Percentiles rank a stretch among this genome's conserved stretches.
These are phyloP conservation scores for Trichophyton verrucosum DNA, from an alignment of 2,329 filamentous ascomycete species.

Conservation along the genomic window DNA sequence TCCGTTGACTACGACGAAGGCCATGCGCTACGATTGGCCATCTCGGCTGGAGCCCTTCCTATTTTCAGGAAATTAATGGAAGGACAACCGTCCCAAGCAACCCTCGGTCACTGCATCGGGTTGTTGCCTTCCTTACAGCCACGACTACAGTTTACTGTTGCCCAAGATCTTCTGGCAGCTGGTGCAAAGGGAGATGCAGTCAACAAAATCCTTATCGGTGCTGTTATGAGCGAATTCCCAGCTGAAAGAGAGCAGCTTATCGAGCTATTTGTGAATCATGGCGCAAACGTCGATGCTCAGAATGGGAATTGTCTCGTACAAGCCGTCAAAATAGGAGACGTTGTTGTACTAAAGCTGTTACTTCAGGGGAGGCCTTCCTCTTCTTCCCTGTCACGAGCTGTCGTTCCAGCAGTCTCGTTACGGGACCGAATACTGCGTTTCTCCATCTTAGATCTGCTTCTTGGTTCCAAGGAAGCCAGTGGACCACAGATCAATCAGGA, in stretches of 20 bases:
- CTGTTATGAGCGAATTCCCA: constrained; percentile 6
- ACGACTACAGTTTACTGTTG: constrained; percentile 7
- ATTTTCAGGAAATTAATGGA: constrained; percentile 13
- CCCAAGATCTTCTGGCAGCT: constrained; percentile 10
- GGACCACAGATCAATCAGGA: constrained; percentile 11
- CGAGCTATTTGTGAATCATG: constrained; percentile 12
- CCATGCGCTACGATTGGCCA: constrained; percentile 13
- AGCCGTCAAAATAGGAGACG: constrained; percentile 10
- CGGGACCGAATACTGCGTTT: constrained; percentile 10
- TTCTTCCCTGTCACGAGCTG: constrained; percentile 11
- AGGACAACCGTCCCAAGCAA: constrained; percentile 10
- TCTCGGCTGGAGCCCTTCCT: constrained; percentile 9
- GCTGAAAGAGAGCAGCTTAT: constrained; percentile 11
- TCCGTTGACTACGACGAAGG: constrained; percentile 18
- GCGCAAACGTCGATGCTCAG: constrained; percentile 12
- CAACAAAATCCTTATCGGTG: constrained; percentile 6
- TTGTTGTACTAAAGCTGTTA: constrained; percentile 11
- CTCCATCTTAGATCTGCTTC: constrained; percentile 12
- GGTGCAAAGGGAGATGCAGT: constrained; percentile 13
- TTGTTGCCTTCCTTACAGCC: constrained; percentile 7
- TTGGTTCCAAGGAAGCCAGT: constrained; percentile 11
- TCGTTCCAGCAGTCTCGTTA: constrained; percentile 9
- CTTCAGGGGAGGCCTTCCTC: constrained; percentile 11
- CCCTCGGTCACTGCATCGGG: constrained; percentile 11
- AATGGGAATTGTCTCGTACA: constrained; percentile 13